Base-by-base conservation (phyloP, 345 rosid genomes). In the Populus ilicifolia region DNA sequence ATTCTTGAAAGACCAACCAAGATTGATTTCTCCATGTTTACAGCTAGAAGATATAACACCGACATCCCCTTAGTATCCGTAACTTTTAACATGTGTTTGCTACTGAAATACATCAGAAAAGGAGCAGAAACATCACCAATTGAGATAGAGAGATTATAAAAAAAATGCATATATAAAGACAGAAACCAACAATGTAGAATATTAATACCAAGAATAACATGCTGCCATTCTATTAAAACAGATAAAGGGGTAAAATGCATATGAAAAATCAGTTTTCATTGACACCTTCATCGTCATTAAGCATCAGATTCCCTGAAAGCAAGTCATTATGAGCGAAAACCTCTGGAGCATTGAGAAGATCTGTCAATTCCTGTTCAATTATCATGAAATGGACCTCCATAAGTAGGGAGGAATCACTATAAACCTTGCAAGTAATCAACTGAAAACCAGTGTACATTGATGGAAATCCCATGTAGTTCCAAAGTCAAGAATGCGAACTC, bases 261-360 rank as follows among this genome's bases (percentile, higher is more conserved):
- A 68, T 18, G 6, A 33, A 18, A 63, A 75, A 46, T 56, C 44
- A 75, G 54, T 48, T 30, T 56, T 25, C 20, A n/a, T 21, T 21
- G 67, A 71, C 67, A 93, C 98, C 99, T 89, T 90, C 89, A 62
- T 88, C 94, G 12, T 90, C 98, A 74, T 92, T 96, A 50, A 86
- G 79, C 99, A 96, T 96, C 76, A 96, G 70, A 80, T 96, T 96
- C 75, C 98, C 99, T 18, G 94, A 93, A 41, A 96, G 96, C 85
- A 96, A 86, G 88, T 96, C 99, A 77, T 93, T 96, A 78, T 96
- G 99, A 71, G 94, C 84, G 87, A 91, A 96, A 80, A 96, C 98
- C 75, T 93, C 94, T 0, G 98, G 93, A 78, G 98, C 70, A 68
- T 88, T 87, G 72, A 96, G 90, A 81, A 65, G 81, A 77, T 80